Evolutionary conservation across 345 rosid genomes (phyloP).

Genomic region (Camelina hispida): DNA sequence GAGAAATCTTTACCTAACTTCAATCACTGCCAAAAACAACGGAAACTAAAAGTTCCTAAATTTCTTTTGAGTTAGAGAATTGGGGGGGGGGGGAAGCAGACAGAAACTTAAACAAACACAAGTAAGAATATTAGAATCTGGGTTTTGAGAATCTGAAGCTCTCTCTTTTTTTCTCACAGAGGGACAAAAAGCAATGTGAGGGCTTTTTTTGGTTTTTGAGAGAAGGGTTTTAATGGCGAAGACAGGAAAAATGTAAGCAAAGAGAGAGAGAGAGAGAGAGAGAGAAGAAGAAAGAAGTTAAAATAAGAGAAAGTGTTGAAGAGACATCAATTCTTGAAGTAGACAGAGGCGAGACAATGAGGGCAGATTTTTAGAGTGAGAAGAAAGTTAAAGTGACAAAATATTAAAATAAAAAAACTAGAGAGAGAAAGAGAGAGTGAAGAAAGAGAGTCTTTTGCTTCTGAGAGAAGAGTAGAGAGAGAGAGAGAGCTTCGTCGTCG

Average conservation of each 20-base stretch:
- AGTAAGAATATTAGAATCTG: not conserved
- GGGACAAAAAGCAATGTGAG: constrained; percentile 40
- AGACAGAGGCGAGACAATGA: constrained; percentile 71
- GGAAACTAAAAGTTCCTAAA: constrained; percentile 11
- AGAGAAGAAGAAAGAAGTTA: constrained; percentile 36
- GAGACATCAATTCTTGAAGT: constrained; percentile 70
- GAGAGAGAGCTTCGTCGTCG: constrained; percentile 48
- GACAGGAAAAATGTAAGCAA: constrained; percentile 3
- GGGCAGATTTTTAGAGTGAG: constrained; percentile 40
- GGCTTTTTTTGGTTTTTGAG: constrained; percentile 37
- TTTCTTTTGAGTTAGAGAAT: not conserved
- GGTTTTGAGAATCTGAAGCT: constrained; percentile 13
- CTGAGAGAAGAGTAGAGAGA: constrained; percentile 16
- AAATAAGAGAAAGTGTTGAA: constrained; percentile 71
- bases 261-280: constrained; percentile 35
- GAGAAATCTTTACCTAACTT: constrained; percentile 15
- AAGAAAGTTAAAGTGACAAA: constrained; percentile 34
- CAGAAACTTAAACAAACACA: constrained; percentile 15
- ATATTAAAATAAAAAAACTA: not conserved
- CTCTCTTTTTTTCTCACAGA: not conserved
- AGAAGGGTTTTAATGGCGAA: constrained; percentile 40
- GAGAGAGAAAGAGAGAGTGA: constrained; percentile 21
- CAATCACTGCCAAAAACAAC: constrained; percentile 14
- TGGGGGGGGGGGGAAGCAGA: constrained; percentile 12
- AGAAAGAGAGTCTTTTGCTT: not conserved